Evolutionary conservation across 208 protist species (phyloP).

Genomic region (Histomonas meleagridis): DNA sequence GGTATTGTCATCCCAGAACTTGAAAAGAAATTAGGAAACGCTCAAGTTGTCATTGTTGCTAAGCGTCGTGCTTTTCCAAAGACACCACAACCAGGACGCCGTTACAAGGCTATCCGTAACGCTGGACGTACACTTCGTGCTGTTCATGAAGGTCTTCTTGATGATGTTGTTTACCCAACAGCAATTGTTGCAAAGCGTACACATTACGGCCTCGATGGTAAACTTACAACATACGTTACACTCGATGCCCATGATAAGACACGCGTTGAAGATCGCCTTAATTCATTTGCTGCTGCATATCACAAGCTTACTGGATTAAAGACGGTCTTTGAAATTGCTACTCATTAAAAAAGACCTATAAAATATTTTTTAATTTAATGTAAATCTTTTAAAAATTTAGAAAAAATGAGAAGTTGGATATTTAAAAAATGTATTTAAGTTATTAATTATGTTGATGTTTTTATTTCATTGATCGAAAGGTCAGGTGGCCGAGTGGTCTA

Average conservation of each 20-base stretch:
- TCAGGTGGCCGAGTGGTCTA: not conserved
- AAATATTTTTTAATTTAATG: too few species aligned
- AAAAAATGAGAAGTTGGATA: too few species aligned
- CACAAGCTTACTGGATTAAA: not conserved
- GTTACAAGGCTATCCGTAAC: slow-evolving; percentile 38
- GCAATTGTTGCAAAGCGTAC: slow-evolving; percentile 90
- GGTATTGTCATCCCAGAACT: not conserved
- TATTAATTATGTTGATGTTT: too few species aligned
- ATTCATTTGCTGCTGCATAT: not conserved
- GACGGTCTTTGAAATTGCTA: not conserved
- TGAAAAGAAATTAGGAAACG: not conserved
- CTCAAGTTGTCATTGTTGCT: not conserved
- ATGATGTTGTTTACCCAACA: slow-evolving; percentile 86
- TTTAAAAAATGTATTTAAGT: too few species aligned
- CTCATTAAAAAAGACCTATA: not conserved
- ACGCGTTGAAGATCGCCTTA: slow-evolving; percentile 12
- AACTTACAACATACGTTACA: slow-evolving; percentile 54
- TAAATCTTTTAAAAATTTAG: too few species aligned
- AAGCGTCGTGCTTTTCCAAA: slow-evolving; percentile 29
- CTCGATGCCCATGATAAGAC: not conserved
- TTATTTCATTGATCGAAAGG: not conserved
- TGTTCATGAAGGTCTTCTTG: slow-evolving; percentile 90
- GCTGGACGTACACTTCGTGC: slow-evolving; percentile 78
- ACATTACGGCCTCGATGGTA: slow-evolving; percentile 78
- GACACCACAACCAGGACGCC: not conserved